Conservation (phyloP, 2,329 filamentous ascomycete species). For the Chaetomium sp. region DNA sequence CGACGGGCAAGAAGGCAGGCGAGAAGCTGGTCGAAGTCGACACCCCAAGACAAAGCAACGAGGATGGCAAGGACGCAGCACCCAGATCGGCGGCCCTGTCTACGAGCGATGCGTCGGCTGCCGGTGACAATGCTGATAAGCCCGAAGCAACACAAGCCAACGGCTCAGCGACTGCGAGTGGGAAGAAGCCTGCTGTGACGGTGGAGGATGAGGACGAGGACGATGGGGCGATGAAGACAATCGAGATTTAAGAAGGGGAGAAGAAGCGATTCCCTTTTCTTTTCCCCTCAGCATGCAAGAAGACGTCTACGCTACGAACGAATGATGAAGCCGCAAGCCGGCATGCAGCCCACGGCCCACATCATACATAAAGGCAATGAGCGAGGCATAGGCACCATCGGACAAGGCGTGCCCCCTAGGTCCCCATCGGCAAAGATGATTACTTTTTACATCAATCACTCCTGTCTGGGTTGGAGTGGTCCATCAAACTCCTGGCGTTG, state of each 20-base stretch:
- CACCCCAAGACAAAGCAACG: constrained; percentile 43
- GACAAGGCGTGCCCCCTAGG: background rate
- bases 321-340: constrained; percentile 2
- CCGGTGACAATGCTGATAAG: constrained; percentile 21
- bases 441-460: background rate
- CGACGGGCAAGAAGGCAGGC: constrained; percentile 36
- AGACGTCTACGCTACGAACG: background rate
- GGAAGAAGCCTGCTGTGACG: constrained; percentile 33
- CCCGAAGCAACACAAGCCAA: constrained; percentile 29
- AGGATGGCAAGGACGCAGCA: constrained; percentile 30
- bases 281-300: background rate
- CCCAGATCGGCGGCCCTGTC: constrained; percentile 31
- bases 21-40: constrained; percentile 52
- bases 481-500: constrained; percentile 6
- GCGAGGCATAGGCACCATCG: background rate
- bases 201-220: constrained; percentile 42
- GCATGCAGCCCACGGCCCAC: too few species aligned
- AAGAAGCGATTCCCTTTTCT: background rate
- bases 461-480: background rate
- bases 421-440: background rate
- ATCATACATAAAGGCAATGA: background rate
- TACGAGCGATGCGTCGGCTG: constrained; percentile 22
- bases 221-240: constrained; percentile 48
- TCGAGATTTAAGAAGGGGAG: constrained; percentile 45
- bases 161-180: constrained; percentile 27